phyloP scores from a whole-genome alignment of 345 rosid species.

The Odontarrhena argentea region DNA sequence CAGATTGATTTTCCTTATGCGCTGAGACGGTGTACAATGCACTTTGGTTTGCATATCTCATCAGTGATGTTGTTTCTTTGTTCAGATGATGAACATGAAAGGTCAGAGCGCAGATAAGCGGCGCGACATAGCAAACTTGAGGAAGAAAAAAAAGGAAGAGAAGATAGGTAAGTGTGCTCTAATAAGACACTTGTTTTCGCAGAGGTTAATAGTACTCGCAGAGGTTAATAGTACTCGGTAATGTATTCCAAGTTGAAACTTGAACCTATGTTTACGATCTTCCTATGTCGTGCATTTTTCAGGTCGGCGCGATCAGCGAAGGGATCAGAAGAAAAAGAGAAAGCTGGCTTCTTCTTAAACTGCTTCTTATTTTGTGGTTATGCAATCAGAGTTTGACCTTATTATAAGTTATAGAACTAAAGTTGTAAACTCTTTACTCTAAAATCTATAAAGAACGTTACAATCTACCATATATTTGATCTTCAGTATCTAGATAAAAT shows the following conservation, averaged over 20 bases:
- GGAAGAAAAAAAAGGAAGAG: slow-evolving; percentile 76
- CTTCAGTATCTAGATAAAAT: too few species aligned
- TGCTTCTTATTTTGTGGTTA: background rate
- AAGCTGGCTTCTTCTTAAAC: slow-evolving; percentile 42
- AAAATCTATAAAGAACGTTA: background rate
- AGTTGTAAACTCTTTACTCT: background rate
- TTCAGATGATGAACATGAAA: slow-evolving; percentile 64
- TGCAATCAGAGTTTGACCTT: slow-evolving; percentile 25
- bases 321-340: slow-evolving; percentile 59
- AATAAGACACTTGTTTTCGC: background rate
- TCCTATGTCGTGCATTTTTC: slow-evolving; percentile 31
- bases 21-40: background rate
- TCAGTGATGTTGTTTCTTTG: slow-evolving; percentile 2
- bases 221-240: background rate
- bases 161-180: slow-evolving; percentile 55
- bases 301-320: slow-evolving; percentile 80
- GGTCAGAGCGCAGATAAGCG: slow-evolving; percentile 60
- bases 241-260: background rate
- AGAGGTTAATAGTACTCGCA: slow-evolving; percentile 6
- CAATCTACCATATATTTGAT: background rate
- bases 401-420: background rate
- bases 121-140: slow-evolving; percentile 47
- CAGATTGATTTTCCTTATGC: background rate
- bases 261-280: slow-evolving; percentile 18
- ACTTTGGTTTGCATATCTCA: slow-evolving; percentile 4